A percentile compares a stretch with the other conserved stretches of the same genome.
Evolutionary conservation across 2,329 filamentous ascomycete genomes (phyloP).

Genomic region (Cercospora sp.): DNA sequence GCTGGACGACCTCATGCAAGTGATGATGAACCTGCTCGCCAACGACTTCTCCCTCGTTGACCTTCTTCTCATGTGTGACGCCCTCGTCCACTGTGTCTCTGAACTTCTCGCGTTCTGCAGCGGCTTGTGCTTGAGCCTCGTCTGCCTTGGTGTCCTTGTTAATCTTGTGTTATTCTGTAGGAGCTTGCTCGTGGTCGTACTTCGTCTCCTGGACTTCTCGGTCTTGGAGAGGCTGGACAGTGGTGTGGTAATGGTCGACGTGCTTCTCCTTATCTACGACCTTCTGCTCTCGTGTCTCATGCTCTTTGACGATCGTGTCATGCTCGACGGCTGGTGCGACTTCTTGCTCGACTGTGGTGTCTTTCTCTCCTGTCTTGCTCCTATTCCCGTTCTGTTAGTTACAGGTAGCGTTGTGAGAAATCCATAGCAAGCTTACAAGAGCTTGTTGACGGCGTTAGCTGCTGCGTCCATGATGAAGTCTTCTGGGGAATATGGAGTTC

Average conservation of each 20-base stretch:
- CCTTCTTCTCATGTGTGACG: conserved; percentile 20
- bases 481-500: background rate
- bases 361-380: conserved; percentile 14
- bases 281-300: conserved; percentile 21
- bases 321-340: conserved; percentile 30
- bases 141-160: conserved; percentile 27
- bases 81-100: conserved; percentile 23
- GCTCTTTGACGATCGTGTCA: conserved; percentile 20
- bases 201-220: conserved; percentile 25
- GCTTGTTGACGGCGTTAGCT: conserved; percentile 14
- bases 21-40: conserved; percentile 33
- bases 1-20: conserved; percentile 33
- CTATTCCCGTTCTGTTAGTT: conserved; percentile 1
- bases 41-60: conserved; percentile 21
- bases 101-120: conserved; percentile 23
- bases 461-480: conserved; percentile 18
- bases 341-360: conserved; percentile 25
- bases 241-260: conserved; percentile 35
- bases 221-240: conserved; percentile 31
- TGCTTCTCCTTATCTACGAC: conserved; percentile 26
- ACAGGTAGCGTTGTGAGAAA: background rate
- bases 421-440: conserved; percentile 1
- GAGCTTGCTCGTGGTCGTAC: conserved; percentile 25
- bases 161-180: conserved; percentile 25
- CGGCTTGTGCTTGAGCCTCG: conserved; percentile 26